phyloP scores from a whole-genome alignment of 1,284 basidiomycete genomes.

The Vanrija pseudolonga region DNA sequence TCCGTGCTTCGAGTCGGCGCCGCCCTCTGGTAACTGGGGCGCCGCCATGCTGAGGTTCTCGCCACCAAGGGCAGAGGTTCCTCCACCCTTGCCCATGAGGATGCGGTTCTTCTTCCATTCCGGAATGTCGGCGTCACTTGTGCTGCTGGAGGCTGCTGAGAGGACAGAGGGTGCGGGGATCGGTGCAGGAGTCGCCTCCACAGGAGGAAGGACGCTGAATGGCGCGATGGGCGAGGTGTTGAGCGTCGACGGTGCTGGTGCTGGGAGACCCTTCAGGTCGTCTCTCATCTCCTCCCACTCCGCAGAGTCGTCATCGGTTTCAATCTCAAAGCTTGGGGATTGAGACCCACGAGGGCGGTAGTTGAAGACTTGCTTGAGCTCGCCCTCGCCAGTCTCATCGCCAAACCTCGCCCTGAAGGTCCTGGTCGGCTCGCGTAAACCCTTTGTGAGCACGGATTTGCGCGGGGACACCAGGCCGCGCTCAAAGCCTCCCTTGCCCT shows the following conservation, averaged over 20 bases:
- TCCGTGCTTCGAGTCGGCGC: too few species aligned
- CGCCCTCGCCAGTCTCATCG: conserved; percentile 4
- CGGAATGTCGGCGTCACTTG: conserved; percentile 7
- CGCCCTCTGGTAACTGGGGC: too few species aligned
- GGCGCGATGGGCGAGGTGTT: conserved; percentile 1
- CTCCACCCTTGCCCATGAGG: conserved; percentile 17
- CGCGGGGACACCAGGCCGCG: conserved; percentile 4
- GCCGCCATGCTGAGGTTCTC: too few species aligned
- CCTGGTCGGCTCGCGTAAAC: background rate
- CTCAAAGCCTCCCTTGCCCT: conserved; percentile 9
- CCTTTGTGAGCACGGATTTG: background rate
- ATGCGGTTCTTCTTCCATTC: conserved; percentile 27
- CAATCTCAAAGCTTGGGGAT: background rate
- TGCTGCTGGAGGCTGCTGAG: background rate
- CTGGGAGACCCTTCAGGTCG: background rate
- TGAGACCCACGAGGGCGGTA: conserved; percentile 5
- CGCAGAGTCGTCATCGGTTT: background rate
- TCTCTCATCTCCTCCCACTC: conserved; percentile 17
- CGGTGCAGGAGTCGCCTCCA: background rate
- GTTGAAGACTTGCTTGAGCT: conserved; percentile 5
- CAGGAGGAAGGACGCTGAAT: conserved; percentile 1
- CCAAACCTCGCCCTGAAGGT: conserved; percentile 3
- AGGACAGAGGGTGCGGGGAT: background rate
- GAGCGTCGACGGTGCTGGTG: background rate
- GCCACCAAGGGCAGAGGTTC: background rate